phyloP scores from a whole-genome alignment of 108 stramenopile species.

The Ochromonas danica region DNA sequence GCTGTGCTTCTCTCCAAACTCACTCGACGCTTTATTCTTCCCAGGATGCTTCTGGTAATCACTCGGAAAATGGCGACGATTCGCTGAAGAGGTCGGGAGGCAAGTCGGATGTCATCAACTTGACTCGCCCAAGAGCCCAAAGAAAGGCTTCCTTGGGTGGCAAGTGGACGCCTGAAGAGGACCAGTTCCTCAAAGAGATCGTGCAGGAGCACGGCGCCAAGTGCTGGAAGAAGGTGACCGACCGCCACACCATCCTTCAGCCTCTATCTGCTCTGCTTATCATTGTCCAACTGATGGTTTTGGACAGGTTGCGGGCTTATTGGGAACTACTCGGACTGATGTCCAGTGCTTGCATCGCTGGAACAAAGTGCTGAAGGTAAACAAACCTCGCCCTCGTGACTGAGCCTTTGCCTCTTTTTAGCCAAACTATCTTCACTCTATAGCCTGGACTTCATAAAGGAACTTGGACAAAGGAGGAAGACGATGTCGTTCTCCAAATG shows the following conservation, averaged over 20 bases:
- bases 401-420: neutral
- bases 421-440: neutral
- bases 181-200: conserved; percentile 60
- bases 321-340: conserved; percentile 41
- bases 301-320: neutral
- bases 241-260: conserved; percentile 27
- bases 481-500: conserved; percentile 58
- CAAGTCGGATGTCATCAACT: too few relatives aligned
- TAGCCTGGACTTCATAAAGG: conserved; percentile 80
- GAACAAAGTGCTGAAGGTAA: conserved; percentile 73
- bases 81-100: too few relatives aligned
- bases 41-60: too few relatives aligned
- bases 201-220: conserved; percentile 77
- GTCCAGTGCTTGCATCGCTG: conserved; percentile 85
- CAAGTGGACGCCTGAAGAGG: conserved; percentile 63
- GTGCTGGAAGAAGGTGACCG: conserved; percentile 81
- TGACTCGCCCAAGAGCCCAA: neutral
- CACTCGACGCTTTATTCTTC: too few relatives aligned
- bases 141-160: conserved; percentile 37
- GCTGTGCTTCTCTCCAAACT: too few relatives aligned
- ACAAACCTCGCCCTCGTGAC: neutral
- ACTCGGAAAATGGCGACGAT: too few relatives aligned
- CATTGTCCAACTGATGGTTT: conserved; percentile 49
- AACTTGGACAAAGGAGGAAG: conserved; percentile 90
- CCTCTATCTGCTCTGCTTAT: neutral